phyloP scores from a whole-genome alignment of 768 basidiomycete species.

The Trametes maxima region DNA sequence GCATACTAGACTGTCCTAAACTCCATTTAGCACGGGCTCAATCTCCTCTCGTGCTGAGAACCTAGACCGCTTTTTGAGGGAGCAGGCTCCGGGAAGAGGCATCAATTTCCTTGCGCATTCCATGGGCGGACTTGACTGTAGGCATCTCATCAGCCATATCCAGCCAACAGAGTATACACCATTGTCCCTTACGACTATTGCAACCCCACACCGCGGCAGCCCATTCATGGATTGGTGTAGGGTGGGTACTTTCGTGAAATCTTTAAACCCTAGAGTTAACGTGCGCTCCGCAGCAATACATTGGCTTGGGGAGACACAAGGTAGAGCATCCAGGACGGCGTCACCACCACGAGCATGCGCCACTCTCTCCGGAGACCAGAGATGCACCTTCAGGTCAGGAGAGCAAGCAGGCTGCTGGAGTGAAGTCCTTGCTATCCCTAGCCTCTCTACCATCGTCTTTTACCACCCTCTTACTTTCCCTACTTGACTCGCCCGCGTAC shows the following conservation, averaged over 20 bases:
- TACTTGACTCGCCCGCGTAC: conserved; percentile 96
- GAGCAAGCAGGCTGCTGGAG: conserved; percentile 35
- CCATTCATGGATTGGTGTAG: conserved; percentile 99
- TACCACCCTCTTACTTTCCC: conserved; percentile 81
- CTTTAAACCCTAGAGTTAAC: not conserved
- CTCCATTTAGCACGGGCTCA: conserved; percentile 74
- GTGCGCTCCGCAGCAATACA: conserved; percentile 65
- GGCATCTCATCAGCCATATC: conserved; percentile 87
- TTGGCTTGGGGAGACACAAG: conserved; percentile 72
- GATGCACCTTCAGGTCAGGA: not conserved
- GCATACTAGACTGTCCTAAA: not conserved
- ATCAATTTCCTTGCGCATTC: conserved; percentile 95
- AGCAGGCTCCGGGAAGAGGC: conserved; percentile 69
- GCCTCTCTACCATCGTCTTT: conserved; percentile 78
- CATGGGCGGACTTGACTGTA: conserved; percentile 97
- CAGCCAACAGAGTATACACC: conserved; percentile 83
- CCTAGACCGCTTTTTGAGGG: conserved; percentile 71
- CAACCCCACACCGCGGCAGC: conserved; percentile 93
- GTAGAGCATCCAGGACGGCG: conserved; percentile 5
- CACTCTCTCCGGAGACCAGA: conserved; percentile 1
- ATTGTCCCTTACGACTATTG: conserved; percentile 83
- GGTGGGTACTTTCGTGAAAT: conserved; percentile 45
- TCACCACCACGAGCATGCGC: not conserved
- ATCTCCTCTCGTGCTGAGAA: conserved; percentile 77
- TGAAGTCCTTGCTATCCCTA: conserved; percentile 47